Percentiles rank a stretch among this genome's conserved stretches.
phyloP scores from a whole-genome alignment of 2,329 filamentous ascomycete genomes.

The Exophiala phaeomuriformis region DNA sequence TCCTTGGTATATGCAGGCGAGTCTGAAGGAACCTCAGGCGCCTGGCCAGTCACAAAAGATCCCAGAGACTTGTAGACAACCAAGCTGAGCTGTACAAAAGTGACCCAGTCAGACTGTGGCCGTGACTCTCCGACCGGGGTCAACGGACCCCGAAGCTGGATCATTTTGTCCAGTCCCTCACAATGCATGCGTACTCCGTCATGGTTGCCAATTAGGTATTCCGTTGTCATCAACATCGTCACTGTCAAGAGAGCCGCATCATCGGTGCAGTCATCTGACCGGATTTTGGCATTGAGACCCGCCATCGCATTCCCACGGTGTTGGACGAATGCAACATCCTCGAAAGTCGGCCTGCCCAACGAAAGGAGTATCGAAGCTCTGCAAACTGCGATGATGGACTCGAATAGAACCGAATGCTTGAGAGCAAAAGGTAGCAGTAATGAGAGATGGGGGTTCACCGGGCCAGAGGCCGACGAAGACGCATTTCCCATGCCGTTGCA shows the following conservation, averaged over 20 bases:
- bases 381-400: conserved; percentile 24
- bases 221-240: conserved; percentile 24
- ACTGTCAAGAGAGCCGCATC: conserved; percentile 20
- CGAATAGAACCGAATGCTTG: conserved; percentile 21
- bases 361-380: conserved; percentile 23
- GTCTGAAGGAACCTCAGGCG: conserved; percentile 13
- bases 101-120: conserved; percentile 15
- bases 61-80: conserved; percentile 20
- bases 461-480: not conserved
- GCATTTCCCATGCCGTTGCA: conserved; percentile 10
- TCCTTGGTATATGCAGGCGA: conserved; percentile 16
- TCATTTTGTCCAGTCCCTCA: conserved; percentile 21
- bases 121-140: conserved; percentile 4
- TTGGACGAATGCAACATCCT: conserved; percentile 22
- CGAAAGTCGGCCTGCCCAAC: conserved; percentile 14
- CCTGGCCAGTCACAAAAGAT: conserved; percentile 22
- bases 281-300: conserved; percentile 15
- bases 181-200: conserved; percentile 20
- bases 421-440: conserved; percentile 23
- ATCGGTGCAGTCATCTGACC: conserved; percentile 10
- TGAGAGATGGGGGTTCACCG: conserved; percentile 22
- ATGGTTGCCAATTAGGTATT: conserved; percentile 23
- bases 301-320: conserved; percentile 23
- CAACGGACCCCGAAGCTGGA: conserved; percentile 16
- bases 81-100: conserved; percentile 22